Percentiles rank a stretch among this genome's conserved stretches.
Conservation (phyloP, 169 alveolate genomes). For the Pseudocohnilembus persalinus region DNA sequence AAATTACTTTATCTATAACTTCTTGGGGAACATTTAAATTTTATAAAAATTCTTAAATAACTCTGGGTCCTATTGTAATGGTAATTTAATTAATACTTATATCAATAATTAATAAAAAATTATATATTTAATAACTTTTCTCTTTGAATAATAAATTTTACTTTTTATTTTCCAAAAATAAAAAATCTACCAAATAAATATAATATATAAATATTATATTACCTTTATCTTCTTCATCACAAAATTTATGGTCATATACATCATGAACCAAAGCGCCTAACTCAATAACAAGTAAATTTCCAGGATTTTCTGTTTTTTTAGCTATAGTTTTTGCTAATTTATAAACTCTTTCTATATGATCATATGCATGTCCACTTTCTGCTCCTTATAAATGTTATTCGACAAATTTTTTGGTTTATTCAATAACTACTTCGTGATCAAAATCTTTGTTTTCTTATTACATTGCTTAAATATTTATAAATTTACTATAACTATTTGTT, state of each 20-base stretch:
- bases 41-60: conserved; percentile 31
- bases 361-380: conserved; percentile 45
- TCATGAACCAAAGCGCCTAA: conserved; percentile 61
- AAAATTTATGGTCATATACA: conserved; percentile 57
- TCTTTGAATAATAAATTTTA: too few relatives aligned
- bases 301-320: conserved; percentile 10
- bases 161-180: too few relatives aligned
- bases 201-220: too few relatives aligned
- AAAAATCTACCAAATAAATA: too few relatives aligned
- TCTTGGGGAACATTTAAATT: conserved; percentile 19
- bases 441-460: background rate
- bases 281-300: conserved; percentile 43
- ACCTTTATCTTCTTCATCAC: conserved; percentile 44
- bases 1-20: conserved; percentile 39
- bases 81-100: too few relatives aligned
- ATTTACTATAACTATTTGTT: too few relatives aligned
- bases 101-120: too few relatives aligned
- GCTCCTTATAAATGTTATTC: conserved; percentile 8
- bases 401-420: conserved; percentile 29
- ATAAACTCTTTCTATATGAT: conserved; percentile 39
- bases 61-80: conserved; percentile 27
- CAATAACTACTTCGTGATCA: background rate
- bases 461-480: too few relatives aligned
- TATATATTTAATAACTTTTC: too few relatives aligned
- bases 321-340: conserved; percentile 31